These are phyloP conservation scores for Yamadazyma songkhlaensis DNA, from an alignment of 1,139 yeast genomes.

Conservation along the genomic window DNA sequence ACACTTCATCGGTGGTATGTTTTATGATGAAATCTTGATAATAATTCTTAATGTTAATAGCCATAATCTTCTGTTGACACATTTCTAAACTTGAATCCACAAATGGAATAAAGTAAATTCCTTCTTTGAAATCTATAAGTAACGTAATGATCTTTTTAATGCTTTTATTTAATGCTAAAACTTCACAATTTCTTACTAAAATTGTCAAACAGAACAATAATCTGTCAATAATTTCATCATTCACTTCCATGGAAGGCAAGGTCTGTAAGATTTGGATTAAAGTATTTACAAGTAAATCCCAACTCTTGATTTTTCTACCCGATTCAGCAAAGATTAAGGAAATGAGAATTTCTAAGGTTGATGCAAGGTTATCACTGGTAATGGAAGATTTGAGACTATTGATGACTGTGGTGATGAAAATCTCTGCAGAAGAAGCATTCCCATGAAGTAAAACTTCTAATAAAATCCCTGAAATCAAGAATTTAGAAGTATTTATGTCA, in stretches of 20 bases:
- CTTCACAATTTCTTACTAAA: constrained; percentile 58
- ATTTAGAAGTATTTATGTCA: constrained; percentile 21
- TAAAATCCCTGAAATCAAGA: constrained; percentile 54
- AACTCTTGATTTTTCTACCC: constrained; percentile 55
- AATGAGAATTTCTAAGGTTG: constrained; percentile 29
- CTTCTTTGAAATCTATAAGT: constrained; percentile 26
- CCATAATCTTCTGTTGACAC: constrained; percentile 42
- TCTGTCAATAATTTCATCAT: constrained; percentile 25
- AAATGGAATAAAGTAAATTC: constrained; percentile 46
- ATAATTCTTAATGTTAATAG: constrained; percentile 43
- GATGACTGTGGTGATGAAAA: constrained; percentile 38
- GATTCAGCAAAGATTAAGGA: constrained; percentile 63
- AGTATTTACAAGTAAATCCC: constrained; percentile 29
- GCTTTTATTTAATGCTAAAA: constrained; percentile 45
- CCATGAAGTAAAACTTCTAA: constrained; percentile 65
- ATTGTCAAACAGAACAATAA: constrained; percentile 34
- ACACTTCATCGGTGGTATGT: constrained; percentile 12
- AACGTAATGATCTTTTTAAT: constrained; percentile 44
- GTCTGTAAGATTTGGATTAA: constrained; percentile 7
- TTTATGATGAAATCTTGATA: constrained; percentile 50
- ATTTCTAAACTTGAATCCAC: constrained; percentile 44
- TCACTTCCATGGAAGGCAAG: constrained; percentile 11
- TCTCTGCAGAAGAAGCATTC: constrained; percentile 49
- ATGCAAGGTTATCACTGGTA: neutral
- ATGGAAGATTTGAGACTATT: constrained; percentile 16